Evolutionary conservation across 805 yeast species (phyloP).

Genomic region (Danielozyma ontarioensis): DNA sequence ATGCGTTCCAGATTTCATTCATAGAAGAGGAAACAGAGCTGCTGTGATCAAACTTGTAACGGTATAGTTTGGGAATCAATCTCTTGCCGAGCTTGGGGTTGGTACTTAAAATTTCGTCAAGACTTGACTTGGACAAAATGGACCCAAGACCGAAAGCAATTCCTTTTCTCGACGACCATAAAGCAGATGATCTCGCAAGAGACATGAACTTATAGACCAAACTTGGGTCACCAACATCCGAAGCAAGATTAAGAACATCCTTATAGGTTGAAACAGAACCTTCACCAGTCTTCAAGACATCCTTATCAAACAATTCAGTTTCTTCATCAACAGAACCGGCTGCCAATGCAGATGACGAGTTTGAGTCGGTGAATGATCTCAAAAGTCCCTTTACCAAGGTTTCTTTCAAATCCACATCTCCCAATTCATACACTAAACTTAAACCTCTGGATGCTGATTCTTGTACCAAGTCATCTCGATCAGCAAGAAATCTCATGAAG

Average conservation of each 20-base stretch:
- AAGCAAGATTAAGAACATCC: constrained; percentile 81
- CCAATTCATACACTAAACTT: constrained; percentile 73
- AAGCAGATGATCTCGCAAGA: constrained; percentile 75
- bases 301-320: constrained; percentile 82
- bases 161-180: constrained; percentile 93
- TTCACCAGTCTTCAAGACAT: constrained; percentile 71
- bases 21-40: constrained; percentile 70
- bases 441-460: constrained; percentile 90
- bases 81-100: constrained; percentile 51
- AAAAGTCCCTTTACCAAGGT: constrained; percentile 68
- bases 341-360: constrained; percentile 37
- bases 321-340: constrained; percentile 73
- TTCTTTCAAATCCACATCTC: constrained; percentile 63
- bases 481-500: constrained; percentile 75
- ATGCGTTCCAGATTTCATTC: constrained; percentile 81
- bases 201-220: constrained; percentile 93
- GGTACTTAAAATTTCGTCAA: constrained; percentile 54
- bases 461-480: constrained; percentile 81
- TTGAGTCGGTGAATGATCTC: constrained; percentile 71
- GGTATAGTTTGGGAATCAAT: constrained; percentile 74
- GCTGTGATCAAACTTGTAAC: constrained; percentile 85
- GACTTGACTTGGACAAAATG: constrained; percentile 70
- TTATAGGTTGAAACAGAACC: constrained; percentile 88
- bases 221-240: constrained; percentile 94
- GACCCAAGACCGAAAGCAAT: constrained; percentile 91